These are phyloP conservation scores for Candida ficus DNA, from an alignment of 805 yeast species.

Conservation along the genomic window DNA sequence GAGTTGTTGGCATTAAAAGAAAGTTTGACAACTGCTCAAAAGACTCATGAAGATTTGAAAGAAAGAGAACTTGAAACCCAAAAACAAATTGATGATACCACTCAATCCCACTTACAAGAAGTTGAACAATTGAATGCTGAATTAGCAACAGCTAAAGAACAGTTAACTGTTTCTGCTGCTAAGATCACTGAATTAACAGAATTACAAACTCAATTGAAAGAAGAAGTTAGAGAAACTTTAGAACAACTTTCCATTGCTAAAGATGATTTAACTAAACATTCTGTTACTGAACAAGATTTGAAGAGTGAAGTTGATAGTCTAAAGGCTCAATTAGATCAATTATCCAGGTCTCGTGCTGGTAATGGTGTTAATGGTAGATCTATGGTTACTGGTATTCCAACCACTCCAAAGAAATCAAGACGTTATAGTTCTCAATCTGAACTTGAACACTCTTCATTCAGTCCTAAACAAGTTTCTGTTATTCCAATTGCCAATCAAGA, in stretches of 20 bases:
- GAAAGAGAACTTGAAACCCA: conserved; percentile 50
- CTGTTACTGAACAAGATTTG: conserved; percentile 58
- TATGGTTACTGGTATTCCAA: conserved; percentile 26
- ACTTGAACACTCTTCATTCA: conserved; percentile 20
- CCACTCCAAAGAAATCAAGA: conserved; percentile 28
- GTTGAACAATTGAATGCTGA: conserved; percentile 50
- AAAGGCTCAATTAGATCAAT: conserved; percentile 27
- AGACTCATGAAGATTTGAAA: conserved; percentile 48
- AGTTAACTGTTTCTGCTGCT: conserved; percentile 50
- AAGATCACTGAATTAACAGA: conserved; percentile 56
- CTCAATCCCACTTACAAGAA: conserved; percentile 43
- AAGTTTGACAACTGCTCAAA: conserved; percentile 48
- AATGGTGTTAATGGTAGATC: conserved; percentile 20
- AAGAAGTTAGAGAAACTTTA: conserved; percentile 56
- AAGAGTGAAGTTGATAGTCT: conserved; percentile 44
- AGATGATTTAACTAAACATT: conserved; percentile 51
- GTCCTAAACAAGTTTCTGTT: conserved; percentile 56
- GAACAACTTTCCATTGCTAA: conserved; percentile 59
- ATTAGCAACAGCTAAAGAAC: conserved; percentile 46
- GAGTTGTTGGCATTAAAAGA: conserved; percentile 51
- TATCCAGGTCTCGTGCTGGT: conserved; percentile 25
- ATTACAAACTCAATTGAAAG: conserved; percentile 57
- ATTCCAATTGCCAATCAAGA: conserved; percentile 51
- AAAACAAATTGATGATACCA: conserved; percentile 39
- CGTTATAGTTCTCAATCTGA: conserved; percentile 34